Evolutionary conservation across 371 early-diverging fungal species (phyloP), one percentile per base, ranked within the genome.

Genomic region (Quaeritorhiza haematococci): DNA sequence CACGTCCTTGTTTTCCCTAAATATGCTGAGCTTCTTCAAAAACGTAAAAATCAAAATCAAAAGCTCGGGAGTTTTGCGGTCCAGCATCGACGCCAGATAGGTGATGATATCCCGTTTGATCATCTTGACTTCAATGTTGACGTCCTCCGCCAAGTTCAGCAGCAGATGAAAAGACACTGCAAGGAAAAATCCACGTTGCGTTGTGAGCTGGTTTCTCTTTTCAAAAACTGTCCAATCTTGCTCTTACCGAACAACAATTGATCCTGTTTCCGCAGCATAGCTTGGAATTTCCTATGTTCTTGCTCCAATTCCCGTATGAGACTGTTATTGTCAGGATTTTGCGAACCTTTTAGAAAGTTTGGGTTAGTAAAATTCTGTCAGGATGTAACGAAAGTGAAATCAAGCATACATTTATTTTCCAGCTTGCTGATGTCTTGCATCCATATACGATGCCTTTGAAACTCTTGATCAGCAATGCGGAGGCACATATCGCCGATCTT

Each of bases 401-500:
- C 28, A 23, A 1, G 34, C 17, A 35, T 47, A 71, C 72, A 51
- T 62, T 68, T 64, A 19, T 48, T 38, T 52, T 76, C 74, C 10
- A 78, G 49, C 23, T 64, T 62, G 45, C 52, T 33, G 3, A 74
- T 50, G 50, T 74, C 79, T 29, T 68, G 61, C 26, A 58, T 56
- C 72, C 73, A 74, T 2, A 78, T 42, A 19, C 64, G 56, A 52
- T 59, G 71, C 35, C 80, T 49, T 28, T 53, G 47, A 23, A 72
- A 21, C 51, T 80, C 80, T 54, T 68, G 67, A 30, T 80, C 76
- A 1, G 70, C 58, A 6, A 74, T 62, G 34, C 63, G 42, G 13
- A 80, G 35, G 59, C 78, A 78, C 75, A 75, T 71, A 51, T 80
- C 80, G 10, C 78, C 78, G 28, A 80, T 56, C 55, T 80, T 80